Evolutionary conservation across 345 rosid genomes (phyloP).

Genomic region (Balakata baccata): DNA sequence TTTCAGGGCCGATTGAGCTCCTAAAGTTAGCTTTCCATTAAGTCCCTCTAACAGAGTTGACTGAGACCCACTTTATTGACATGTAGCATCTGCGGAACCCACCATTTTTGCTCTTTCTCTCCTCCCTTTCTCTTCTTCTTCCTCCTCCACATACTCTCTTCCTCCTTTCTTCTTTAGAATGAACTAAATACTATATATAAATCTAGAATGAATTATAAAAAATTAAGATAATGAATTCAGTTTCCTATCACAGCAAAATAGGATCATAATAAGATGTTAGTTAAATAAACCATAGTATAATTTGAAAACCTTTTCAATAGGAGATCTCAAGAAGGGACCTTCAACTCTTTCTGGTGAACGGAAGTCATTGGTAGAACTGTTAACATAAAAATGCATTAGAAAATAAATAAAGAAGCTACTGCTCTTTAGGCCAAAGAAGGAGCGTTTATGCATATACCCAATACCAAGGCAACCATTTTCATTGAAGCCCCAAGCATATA

Average conservation of each 20-base stretch:
- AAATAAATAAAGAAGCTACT: conserved; percentile 7
- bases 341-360: conserved; percentile 70
- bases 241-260: not conserved
- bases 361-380: conserved; percentile 59
- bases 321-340: conserved; percentile 62
- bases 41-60: no score
- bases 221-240: not conserved
- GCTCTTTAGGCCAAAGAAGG: conserved; percentile 8
- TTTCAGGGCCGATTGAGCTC: no score
- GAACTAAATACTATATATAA: no score
- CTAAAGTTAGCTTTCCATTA: no score
- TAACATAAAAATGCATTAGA: conserved; percentile 10
- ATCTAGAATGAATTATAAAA: no score
- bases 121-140: no score
- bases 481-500: conserved; percentile 85
- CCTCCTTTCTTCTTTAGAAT: no score
- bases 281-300: conserved; percentile 7
- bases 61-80: no score
- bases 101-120: no score
- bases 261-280: not conserved
- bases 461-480: conserved; percentile 95
- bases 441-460: conserved; percentile 46
- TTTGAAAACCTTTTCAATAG: conserved; percentile 52
- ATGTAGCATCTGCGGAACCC: no score
- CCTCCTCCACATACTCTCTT: no score